A percentile compares a stretch with the other conserved stretches of the same genome.
Conservation (phyloP, 2,329 filamentous ascomycete genomes). For the Tolypocladium ophioglossoides region DNA sequence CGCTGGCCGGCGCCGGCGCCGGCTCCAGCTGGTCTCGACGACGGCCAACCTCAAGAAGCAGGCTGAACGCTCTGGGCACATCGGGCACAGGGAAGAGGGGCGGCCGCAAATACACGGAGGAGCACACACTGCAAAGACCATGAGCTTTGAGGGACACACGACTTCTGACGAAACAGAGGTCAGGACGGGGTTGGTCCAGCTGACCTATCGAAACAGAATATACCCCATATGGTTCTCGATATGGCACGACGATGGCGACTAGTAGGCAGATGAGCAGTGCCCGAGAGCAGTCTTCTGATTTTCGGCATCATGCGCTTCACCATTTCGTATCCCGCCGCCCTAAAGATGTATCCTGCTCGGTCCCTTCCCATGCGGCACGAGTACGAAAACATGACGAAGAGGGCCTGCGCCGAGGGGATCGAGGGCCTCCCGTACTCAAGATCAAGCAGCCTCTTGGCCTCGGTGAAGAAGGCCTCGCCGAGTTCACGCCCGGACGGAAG, state of each 20-base stretch:
- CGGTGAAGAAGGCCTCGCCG: not conserved
- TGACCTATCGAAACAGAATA: conserved; percentile 1
- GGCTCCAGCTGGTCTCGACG: too few species aligned
- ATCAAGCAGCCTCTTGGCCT: not conserved
- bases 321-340: not conserved
- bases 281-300: not conserved
- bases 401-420: not conserved
- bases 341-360: not conserved
- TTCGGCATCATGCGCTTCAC: not conserved
- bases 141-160: not conserved
- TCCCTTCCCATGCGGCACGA: not conserved
- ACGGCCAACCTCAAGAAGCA: not conserved
- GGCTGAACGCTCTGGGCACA: not conserved
- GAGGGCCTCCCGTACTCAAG: not conserved
- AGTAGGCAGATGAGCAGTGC: not conserved
- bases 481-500: not conserved
- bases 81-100: not conserved
- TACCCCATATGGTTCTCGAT: not conserved
- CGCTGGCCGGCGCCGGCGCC: too few species aligned
- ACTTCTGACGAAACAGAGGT: not conserved
- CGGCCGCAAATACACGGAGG: not conserved
- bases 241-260: not conserved
- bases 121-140: not conserved
- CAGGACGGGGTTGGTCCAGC: not conserved
- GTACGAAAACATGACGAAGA: conserved; percentile 2